Evolutionary conservation across 805 yeast species (phyloP), one percentile per base, ranked within the genome.

Genomic region (Yamadazyma tumulicola): DNA sequence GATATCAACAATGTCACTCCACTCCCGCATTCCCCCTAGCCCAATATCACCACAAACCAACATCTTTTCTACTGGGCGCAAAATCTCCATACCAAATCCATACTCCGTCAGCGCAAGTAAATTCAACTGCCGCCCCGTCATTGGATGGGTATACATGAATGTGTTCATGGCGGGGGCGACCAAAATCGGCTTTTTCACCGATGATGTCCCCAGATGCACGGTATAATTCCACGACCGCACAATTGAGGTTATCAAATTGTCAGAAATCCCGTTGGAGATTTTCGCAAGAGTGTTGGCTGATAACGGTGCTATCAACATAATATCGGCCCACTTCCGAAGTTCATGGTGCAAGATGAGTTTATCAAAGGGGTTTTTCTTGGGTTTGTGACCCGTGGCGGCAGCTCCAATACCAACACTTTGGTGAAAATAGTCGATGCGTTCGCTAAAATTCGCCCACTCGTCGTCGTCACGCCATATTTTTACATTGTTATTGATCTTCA

Each of bases 381-480:
- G n/a, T n/a, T 37, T 34, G n/a, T 19, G 26, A 22, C 50, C 53
- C 6, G 29, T 26, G 5, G 55, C 37, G 3, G 52, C 39, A 4
- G 56, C 43, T 12, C 55, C 45, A 18, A 52, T 48, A 0, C 49
- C 39, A 12, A 38, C 39, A 24, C 48, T 42, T 26, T 46, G 39
- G 18, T 36, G 37, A 36, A 41, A 39, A 33, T 39, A 44, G 18
- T 41, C 42, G n/a, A 36, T 31, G 11, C 35, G 19, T 32, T 60
- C 67, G 32, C 52, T 52, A 32, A 54, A 63, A 37, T 65, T 64
- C 11, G 63, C 72, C 98, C 98, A 91, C 61, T 91, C 97, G 55
- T 93, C 98, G 39, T 75, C 74, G 53, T 93, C 97, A 52, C 89
- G 74, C 97, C 97, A 91, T 12, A 89, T 77, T 41, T 80, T 81